These are phyloP conservation scores for Mariannaea elegans DNA, from an alignment of 2,329 filamentous ascomycete species.

Conservation along the genomic window DNA sequence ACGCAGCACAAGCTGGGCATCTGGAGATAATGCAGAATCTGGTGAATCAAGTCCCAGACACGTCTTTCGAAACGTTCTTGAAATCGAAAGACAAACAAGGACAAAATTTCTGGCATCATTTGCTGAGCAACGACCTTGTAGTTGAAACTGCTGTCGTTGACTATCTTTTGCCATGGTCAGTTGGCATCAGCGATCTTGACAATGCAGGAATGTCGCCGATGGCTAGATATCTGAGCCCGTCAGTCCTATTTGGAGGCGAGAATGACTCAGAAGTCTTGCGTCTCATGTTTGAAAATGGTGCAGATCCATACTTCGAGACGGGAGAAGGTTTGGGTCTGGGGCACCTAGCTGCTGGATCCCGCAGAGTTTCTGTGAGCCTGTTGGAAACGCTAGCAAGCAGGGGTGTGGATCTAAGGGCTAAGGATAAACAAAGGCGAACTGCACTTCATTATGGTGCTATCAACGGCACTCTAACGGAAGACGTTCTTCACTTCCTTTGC, in stretches of 20 bases:
- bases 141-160: background rate
- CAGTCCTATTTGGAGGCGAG: background rate
- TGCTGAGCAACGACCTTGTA: background rate
- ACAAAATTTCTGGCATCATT: slow-evolving; percentile 6
- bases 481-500: slow-evolving; percentile 1
- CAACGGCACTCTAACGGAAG: background rate
- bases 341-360: background rate
- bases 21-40: background rate
- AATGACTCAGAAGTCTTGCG: background rate
- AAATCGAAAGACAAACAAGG: slow-evolving; percentile 7
- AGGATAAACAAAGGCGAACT: slow-evolving; percentile 12
- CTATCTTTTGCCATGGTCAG: background rate
- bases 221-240: background rate
- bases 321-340: slow-evolving; percentile 3
- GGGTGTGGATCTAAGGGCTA: slow-evolving; percentile 1
- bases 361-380: background rate
- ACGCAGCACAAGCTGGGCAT: slow-evolving; percentile 3
- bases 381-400: background rate
- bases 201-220: slow-evolving; percentile 8
- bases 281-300: slow-evolving; percentile 7
- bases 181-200: slow-evolving; percentile 8
- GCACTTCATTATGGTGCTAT: slow-evolving; percentile 9
- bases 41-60: background rate
- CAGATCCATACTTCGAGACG: slow-evolving; percentile 5
- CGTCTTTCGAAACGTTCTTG: background rate